Conservation (phyloP, 495 filamentous ascomycete genomes). For the Chaetomium cochliodes region DNA sequence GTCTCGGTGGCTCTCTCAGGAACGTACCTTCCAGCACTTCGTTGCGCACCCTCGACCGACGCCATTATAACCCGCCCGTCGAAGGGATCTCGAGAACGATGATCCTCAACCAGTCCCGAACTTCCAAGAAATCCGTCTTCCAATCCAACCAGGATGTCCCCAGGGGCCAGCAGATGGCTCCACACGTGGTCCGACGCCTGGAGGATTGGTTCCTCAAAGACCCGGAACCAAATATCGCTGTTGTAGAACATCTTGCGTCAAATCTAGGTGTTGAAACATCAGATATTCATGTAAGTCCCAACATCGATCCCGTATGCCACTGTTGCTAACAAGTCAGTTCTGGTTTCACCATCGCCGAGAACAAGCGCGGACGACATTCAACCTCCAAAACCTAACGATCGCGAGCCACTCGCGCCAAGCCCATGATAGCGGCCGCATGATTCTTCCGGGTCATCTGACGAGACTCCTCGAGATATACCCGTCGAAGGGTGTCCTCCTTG, state of each 20-base stretch:
- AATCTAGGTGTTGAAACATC: slow-evolving; percentile 42
- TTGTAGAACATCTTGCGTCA: slow-evolving; percentile 44
- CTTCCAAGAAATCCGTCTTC: slow-evolving; percentile 34
- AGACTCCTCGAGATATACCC: slow-evolving; percentile 48
- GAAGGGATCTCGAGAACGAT: slow-evolving; percentile 31
- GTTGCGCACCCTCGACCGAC: slow-evolving; percentile 18
- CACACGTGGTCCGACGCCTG: slow-evolving; percentile 40
- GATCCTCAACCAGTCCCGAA: slow-evolving; percentile 37
- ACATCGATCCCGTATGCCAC: not conserved
- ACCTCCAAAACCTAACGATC: slow-evolving; percentile 41
- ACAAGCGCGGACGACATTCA: slow-evolving; percentile 40
- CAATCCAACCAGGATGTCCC: slow-evolving; percentile 26
- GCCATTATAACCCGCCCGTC: slow-evolving; percentile 8
- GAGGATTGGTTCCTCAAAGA: slow-evolving; percentile 48
- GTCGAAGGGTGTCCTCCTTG: slow-evolving; percentile 43
- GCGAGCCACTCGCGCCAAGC: slow-evolving; percentile 29
- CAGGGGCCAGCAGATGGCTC: slow-evolving; percentile 36
- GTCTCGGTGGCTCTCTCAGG: slow-evolving; percentile 13
- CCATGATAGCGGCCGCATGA: slow-evolving; percentile 40
- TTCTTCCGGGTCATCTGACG: slow-evolving; percentile 49
- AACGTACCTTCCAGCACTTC: slow-evolving; percentile 25
- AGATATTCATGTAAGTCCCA: slow-evolving; percentile 33
- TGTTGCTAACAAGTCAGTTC: slow-evolving; percentile 24
- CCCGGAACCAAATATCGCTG: slow-evolving; percentile 37
- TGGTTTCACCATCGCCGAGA: slow-evolving; percentile 50